Base-by-base conservation (phyloP, 2,329 filamentous ascomycete genomes). In the Eurotiales sp. region DNA sequence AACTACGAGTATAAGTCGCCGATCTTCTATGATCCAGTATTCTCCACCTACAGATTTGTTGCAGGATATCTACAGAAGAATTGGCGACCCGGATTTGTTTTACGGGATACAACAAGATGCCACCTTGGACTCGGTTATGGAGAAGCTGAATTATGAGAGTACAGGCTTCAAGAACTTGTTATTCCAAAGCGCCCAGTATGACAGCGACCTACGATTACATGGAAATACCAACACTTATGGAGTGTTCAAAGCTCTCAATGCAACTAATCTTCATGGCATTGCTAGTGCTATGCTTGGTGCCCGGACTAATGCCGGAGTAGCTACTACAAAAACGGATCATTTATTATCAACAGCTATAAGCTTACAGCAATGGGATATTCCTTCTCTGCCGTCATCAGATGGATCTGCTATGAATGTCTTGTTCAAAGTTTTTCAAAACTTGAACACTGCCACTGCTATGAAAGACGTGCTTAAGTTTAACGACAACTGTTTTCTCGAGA, bases 21-120 rank as follows among this genome's bases (percentile, higher is more conserved):
- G 88, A 45, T 86, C 87, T 8, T 90, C 86, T 2, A 71, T 75
- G 2, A 63, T 76, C 43, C 76, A 79, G 66, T 68, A 58, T 58
- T 64, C 75, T 42, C 72, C 84, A 22, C 80, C 88, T 6, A 78
- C 81, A 3, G 82, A 88, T 25, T 77, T 95, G 1, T 75, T 97
- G 11, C 77, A 96, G 40, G 76, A 81, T 1, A 91, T 99, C 2
- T 99, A 93, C 66, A 87, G 89, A 64, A 92, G 89, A 55, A 87
- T 99, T 42, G 91, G 96, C 63, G 95, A 99, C 62, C 92, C 91
- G 1, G 93, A 99, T 67, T 86, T 90, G 0, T 99, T 95, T 67
- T 99, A 99, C 64, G 95, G 93, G 3, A 79, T 96, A 7, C 82
- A 88, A 37, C 87, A 95, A 67, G 82, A 82, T 36, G 81, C 90